Evolutionary conservation across 257 asterid genomes (phyloP).

Genomic region (Schizonepeta tenuifolia): DNA sequence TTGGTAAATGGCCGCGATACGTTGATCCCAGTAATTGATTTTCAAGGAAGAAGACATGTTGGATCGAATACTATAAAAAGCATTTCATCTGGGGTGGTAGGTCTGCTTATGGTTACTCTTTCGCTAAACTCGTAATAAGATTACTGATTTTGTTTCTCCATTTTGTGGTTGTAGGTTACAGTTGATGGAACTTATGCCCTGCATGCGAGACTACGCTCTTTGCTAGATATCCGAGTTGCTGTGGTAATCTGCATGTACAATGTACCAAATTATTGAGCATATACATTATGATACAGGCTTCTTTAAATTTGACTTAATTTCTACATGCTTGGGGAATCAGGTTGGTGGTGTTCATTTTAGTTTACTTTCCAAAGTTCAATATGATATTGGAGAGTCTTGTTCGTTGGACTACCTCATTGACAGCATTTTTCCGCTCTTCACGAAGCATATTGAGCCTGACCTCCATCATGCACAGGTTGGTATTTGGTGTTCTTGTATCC

Average conservation of each 20-base stretch:
- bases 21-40: constrained; percentile 76
- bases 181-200: constrained; percentile 97
- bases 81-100: constrained; percentile 90
- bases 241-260: constrained; percentile 61
- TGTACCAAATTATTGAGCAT: not conserved
- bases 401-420: constrained; percentile 97
- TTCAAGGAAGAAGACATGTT: constrained; percentile 79
- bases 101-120: constrained; percentile 35
- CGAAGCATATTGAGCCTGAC: constrained; percentile 97
- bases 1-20: constrained; percentile 79
- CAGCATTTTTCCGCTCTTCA: constrained; percentile 98
- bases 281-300: constrained; percentile 23
- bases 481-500: constrained; percentile 31
- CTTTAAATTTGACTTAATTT: constrained; percentile 32
- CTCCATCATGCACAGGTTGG: constrained; percentile 99
- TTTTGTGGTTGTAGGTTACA: constrained; percentile 61
- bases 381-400: constrained; percentile 97
- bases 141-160: constrained; percentile 28
- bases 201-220: constrained; percentile 89
- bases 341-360: constrained; percentile 99
- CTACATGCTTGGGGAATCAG: constrained; percentile 50
- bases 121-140: not conserved
- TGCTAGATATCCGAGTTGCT: constrained; percentile 98
- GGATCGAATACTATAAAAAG: constrained; percentile 61
- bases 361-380: constrained; percentile 97